Evolutionary conservation across 2,329 filamentous ascomycete genomes (phyloP), one percentile per base, ranked within the genome.

Genomic region (Cylindrodendrum hubeiense): DNA sequence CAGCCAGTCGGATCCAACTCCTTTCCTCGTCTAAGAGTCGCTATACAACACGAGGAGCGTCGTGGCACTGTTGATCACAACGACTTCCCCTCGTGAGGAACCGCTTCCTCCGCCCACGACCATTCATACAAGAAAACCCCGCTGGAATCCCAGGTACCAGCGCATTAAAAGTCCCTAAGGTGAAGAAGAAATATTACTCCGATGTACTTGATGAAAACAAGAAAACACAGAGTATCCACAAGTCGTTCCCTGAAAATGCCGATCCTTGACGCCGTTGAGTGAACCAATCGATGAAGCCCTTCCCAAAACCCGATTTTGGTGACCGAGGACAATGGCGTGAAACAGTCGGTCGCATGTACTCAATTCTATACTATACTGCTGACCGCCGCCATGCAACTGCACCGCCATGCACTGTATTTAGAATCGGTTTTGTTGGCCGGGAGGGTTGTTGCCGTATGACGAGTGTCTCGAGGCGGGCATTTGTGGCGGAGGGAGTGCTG

Each of bases 401-500:
- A 50, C 21, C n/a, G n/a, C n/a, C n/a, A n/a, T n/a, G n/a, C n/a
- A n/a, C n/a, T n/a, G n/a, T n/a, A n/a, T 50, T 70, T 67, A 77
- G 46, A 78, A 70, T 30, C 77, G 73, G 50, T 72, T 76, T 22
- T 70, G 71, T 12, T 66, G 63, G 17, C 69, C 65, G 19, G 66
- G 70, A 22, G 69, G 68, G 26, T 67, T 67, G 57, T 33, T 70
- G 21, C 70, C 69, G 52, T 74, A 70, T 10, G 73, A 71, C 28
- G 70, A 71, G 19, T 71, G 71, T 30, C 68, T 69, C 12, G 72
- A 70, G 10, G 50, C 75, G 7, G 78, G 78, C 78, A 81, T 81
- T 4, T 80, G 71, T 46, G 74, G 75, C 15, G 85, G 83, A 12
- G 86, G 86, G 58, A 88, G 82, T 69, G 81, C 78, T 39, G 82